phyloP scores from a whole-genome alignment of 108 stramenopile species.

The Cyclotella atomus region DNA sequence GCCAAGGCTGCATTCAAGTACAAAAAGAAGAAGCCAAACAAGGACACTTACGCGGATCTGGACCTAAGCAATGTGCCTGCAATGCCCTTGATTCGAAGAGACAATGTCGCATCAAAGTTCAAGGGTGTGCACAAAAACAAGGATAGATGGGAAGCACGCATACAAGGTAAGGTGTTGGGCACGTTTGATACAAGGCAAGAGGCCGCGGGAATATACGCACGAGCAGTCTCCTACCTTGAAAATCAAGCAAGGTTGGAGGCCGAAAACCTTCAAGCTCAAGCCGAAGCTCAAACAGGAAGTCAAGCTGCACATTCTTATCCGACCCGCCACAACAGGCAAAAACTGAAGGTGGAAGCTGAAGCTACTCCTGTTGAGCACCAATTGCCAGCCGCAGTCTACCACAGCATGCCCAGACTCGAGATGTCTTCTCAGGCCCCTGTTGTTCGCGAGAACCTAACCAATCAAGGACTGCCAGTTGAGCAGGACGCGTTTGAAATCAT shows the following conservation, averaged over 20 bases:
- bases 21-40: not conserved
- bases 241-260: not conserved
- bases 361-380: too few species aligned
- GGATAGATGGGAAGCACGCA: constrained; percentile 24
- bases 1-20: constrained; percentile 31
- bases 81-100: not conserved
- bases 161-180: constrained; percentile 8
- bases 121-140: constrained; percentile 21
- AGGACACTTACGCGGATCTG: not conserved
- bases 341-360: too few species aligned
- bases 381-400: too few species aligned
- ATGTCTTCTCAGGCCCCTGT: too few species aligned
- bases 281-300: too few species aligned
- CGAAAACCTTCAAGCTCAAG: too few species aligned
- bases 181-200: constrained; percentile 22
- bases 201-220: constrained; percentile 16
- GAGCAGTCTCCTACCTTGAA: constrained; percentile 17
- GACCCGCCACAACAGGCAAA: too few species aligned
- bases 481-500: too few species aligned
- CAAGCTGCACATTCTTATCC: too few species aligned
- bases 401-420: too few species aligned
- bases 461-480: too few species aligned
- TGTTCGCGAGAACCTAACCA: too few species aligned
- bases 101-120: not conserved
- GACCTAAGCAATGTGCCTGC: not conserved